Evolutionary conservation across 495 filamentous ascomycete species (phyloP).

Genomic region (Parmelia sp.): DNA sequence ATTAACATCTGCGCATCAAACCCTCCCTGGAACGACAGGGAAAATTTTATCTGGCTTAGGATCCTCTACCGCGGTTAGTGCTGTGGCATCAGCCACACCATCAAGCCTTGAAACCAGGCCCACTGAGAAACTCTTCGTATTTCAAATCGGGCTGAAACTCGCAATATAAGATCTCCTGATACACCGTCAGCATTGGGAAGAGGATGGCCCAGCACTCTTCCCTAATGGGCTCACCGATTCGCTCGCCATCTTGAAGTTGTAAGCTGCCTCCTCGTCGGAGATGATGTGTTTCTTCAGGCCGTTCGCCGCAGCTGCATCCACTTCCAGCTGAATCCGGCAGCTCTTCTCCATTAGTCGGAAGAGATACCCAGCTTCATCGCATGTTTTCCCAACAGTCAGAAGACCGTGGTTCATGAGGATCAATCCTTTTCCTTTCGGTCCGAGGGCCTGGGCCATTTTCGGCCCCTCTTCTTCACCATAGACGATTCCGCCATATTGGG

Average conservation of each 20-base stretch:
- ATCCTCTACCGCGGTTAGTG: neutral
- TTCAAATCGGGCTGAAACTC: constrained; percentile 30
- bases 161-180: constrained; percentile 16
- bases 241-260: constrained; percentile 48
- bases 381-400: constrained; percentile 46
- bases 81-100: neutral
- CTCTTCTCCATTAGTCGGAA: constrained; percentile 46
- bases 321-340: constrained; percentile 45
- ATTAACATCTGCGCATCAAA: too few relatives aligned
- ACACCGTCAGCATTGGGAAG: neutral
- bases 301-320: constrained; percentile 39
- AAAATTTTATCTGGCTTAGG: neutral
- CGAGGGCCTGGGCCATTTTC: constrained; percentile 45
- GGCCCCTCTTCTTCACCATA: constrained; percentile 43
- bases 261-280: constrained; percentile 46
- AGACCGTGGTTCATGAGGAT: constrained; percentile 53
- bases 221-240: constrained; percentile 26
- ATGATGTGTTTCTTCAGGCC: constrained; percentile 38
- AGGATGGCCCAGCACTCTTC: neutral
- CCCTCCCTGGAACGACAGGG: too few relatives aligned
- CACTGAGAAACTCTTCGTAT: constrained; percentile 24
- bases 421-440: constrained; percentile 36
- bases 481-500: constrained; percentile 51
- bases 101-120: constrained; percentile 11
- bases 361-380: constrained; percentile 51